Percentiles rank a stretch among this genome's conserved stretches.
Conservation (phyloP, 371 early-diverging fungal genomes). For the Lichtheimia ornata region DNA sequence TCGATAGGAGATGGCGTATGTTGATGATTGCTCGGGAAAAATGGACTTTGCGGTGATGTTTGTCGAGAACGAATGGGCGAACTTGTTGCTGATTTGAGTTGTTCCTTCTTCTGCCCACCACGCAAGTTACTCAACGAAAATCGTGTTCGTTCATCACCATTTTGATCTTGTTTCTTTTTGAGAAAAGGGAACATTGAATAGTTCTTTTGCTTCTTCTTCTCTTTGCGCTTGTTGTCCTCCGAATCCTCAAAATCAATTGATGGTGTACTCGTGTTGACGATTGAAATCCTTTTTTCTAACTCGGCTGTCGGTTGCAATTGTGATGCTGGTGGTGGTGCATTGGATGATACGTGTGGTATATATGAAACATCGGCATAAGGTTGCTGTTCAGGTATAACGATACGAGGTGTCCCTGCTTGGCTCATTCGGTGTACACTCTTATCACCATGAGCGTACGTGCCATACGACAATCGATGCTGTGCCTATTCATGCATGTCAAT, state of each 20-base stretch:
- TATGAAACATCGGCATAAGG: too few species aligned
- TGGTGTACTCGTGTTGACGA: background rate
- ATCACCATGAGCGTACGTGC: too few species aligned
- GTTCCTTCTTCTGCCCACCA: constrained; percentile 6
- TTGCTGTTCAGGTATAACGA: too few species aligned
- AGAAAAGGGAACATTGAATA: background rate
- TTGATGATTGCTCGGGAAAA: background rate
- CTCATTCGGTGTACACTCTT: too few species aligned
- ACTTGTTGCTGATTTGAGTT: background rate
- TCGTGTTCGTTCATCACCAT: constrained; percentile 2
- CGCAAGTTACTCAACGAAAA: constrained; percentile 9
- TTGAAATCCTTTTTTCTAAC: too few species aligned
- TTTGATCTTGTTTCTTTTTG: constrained; percentile 1
- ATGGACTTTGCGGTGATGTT: constrained; percentile 6
- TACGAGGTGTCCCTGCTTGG: too few species aligned
- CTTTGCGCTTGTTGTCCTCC: background rate
- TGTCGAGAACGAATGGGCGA: constrained; percentile 2
- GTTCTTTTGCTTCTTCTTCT: background rate
- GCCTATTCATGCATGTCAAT: too few species aligned
- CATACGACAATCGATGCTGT: too few species aligned
- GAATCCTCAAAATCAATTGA: background rate
- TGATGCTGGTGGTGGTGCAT: too few species aligned
- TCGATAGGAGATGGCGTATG: background rate
- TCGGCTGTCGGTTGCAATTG: too few species aligned
- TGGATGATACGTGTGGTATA: too few species aligned